phyloP scores from a whole-genome alignment of 345 rosid species.

The Odontarrhena argentea region DNA sequence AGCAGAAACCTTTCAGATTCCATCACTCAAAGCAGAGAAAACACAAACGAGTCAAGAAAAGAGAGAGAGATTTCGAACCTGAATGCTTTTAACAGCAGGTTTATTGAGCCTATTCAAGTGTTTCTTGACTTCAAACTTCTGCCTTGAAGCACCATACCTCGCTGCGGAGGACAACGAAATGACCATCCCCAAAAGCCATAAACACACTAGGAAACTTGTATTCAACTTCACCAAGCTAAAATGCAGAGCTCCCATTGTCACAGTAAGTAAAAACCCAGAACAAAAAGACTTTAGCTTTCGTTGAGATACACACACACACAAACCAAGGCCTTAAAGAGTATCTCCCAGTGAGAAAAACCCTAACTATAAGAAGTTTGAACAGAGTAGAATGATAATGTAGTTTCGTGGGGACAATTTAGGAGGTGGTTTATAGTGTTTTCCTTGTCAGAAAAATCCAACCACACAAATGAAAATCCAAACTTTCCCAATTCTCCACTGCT shows the following conservation, averaged over 20 bases:
- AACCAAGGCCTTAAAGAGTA: slow-evolving; percentile 18
- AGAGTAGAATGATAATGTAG: slow-evolving; percentile 16
- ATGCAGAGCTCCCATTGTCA: slow-evolving; percentile 43
- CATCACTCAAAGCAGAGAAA: slow-evolving; percentile 24
- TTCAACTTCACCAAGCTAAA: slow-evolving; percentile 35
- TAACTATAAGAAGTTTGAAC: slow-evolving; percentile 28
- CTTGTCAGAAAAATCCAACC: slow-evolving; percentile 46
- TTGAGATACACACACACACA: slow-evolving; percentile 39
- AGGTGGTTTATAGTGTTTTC: slow-evolving; percentile 44
- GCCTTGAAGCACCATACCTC: slow-evolving; percentile 62
- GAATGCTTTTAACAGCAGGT: slow-evolving; percentile 73
- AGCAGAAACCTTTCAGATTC: slow-evolving; percentile 14
- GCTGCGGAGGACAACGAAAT: slow-evolving; percentile 51
- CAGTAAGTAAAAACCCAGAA: slow-evolving; percentile 15
- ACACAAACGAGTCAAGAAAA: slow-evolving; percentile 11
- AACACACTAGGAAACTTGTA: slow-evolving; percentile 41
- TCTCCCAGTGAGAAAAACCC: slow-evolving; percentile 1
- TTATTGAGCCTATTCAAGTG: slow-evolving; percentile 90
- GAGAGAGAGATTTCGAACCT: slow-evolving; percentile 46
- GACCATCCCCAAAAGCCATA: slow-evolving; percentile 52
- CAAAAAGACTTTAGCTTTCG: slow-evolving; percentile 8
- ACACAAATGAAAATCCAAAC: slow-evolving; percentile 34
- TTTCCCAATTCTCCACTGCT: slow-evolving; percentile 20
- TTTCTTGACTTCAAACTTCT: slow-evolving; percentile 68
- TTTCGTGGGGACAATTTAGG: slow-evolving; percentile 20